These are phyloP conservation scores for Nasturtium officinale DNA, from an alignment of 345 rosid genomes.

Conservation along the genomic window DNA sequence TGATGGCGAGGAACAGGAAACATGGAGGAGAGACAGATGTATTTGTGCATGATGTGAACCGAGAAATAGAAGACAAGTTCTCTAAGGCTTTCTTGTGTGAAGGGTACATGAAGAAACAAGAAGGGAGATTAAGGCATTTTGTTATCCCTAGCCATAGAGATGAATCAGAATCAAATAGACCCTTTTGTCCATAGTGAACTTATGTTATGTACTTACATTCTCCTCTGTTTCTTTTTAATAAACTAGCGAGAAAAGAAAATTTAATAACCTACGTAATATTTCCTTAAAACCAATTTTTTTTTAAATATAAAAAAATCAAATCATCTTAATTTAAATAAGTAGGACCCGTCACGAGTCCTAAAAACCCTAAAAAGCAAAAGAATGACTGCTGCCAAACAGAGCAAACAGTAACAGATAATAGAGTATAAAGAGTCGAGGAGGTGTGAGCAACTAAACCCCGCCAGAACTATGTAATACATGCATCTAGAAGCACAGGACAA, in stretches of 20 bases:
- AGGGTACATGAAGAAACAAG: slow-evolving; percentile 71
- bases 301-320: too few species aligned
- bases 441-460: too few species aligned
- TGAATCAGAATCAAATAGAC: slow-evolving; percentile 45
- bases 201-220: neutral
- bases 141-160: slow-evolving; percentile 72
- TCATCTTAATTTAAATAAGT: too few species aligned
- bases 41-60: slow-evolving; percentile 85
- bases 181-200: slow-evolving; percentile 66
- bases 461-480: neutral
- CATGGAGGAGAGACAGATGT: slow-evolving; percentile 70
- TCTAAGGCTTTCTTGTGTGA: slow-evolving; percentile 76
- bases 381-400: too few species aligned
- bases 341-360: too few species aligned
- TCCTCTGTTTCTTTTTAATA: neutral
- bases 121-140: slow-evolving; percentile 83
- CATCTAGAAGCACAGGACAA: neutral
- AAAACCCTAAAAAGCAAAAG: too few species aligned
- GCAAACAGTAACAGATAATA: too few species aligned
- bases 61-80: slow-evolving; percentile 74
- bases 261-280: too few species aligned
- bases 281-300: too few species aligned
- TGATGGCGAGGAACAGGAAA: slow-evolving; percentile 80
- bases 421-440: too few species aligned
- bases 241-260: too few species aligned